Base-by-base conservation (phyloP, 2,329 filamentous ascomycete genomes). In the Eurotiales sp. region DNA sequence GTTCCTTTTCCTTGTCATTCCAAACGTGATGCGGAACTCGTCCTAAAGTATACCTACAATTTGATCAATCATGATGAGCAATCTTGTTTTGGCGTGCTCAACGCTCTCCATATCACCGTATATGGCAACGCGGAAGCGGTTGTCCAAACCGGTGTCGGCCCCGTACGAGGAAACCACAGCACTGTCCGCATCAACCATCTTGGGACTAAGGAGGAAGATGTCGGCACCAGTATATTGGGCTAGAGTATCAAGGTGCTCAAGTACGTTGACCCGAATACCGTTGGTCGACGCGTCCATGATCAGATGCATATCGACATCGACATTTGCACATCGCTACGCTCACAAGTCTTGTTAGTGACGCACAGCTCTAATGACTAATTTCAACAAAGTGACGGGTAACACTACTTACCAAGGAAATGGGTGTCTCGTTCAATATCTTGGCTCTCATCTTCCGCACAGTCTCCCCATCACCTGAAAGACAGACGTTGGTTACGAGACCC, bases 31-130 rank as follows among this genome's bases (percentile, higher is more conserved):
- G n/a, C n/a, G n/a, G n/a, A n/a, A n/a, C n/a, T n/a, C n/a, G n/a
- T n/a, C n/a, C n/a, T 27, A 5, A 50, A 8, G 21, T 27, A 23
- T 27, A 40, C 42, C 17, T 80, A 93, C 88, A 75, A 95, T 83
- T 72, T 90, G 89, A 69, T 99, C 93, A 66, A 99, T 97, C 79
- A 96, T 93, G 69, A 97, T 95, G 68, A 99, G 76, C 36, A 96
- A 85, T 58, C 93, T 84, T 15, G 92, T 96, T 79, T 99, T 99
- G 50, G 93, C 93, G 72, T 97, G 92, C 71, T 99, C 93, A 23
- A 90, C 87, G 59, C 90, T 96, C 73, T 97, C 84, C 71, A 93
- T 86, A 67, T 99, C 93, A 50, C 93, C 92, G 63, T 93, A 99
- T 58, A 99, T 95, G 61, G 90, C 88, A 55, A 96, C 86, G 65